These are phyloP conservation scores for Fimicolochytrium jonesii DNA, from an alignment of 192 early-diverging fungal genomes.

Conservation along the genomic window DNA sequence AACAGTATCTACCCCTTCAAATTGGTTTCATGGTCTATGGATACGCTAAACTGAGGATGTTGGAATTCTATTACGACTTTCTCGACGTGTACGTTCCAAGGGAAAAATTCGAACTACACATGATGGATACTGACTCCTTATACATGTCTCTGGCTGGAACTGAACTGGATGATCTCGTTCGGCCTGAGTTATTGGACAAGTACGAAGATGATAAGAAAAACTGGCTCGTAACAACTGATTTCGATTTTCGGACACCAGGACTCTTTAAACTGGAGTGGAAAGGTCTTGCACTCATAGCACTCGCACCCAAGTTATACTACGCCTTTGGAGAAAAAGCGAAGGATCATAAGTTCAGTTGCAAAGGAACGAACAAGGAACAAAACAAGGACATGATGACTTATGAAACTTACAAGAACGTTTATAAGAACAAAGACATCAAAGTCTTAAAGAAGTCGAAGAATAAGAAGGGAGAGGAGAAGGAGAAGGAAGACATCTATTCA, in stretches of 20 bases:
- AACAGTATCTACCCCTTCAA: no score
- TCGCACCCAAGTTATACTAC: constrained; percentile 11
- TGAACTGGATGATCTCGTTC: not conserved
- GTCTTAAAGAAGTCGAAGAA: no score
- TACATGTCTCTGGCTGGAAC: not conserved
- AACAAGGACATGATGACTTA: not conserved
- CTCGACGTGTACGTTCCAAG: not conserved
- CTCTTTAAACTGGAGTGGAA: not conserved
- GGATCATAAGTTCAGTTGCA: constrained; percentile 2
- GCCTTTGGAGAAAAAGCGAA: not conserved
- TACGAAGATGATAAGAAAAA: constrained; percentile 1
- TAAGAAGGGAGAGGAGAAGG: not conserved
- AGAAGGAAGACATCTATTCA: not conserved
- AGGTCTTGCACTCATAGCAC: not conserved
- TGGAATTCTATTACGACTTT: no score
- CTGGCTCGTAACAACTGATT: constrained; percentile 3
- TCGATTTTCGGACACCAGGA: not conserved
- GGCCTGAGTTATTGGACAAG: not conserved
- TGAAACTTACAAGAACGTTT: not conserved
- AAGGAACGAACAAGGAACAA: not conserved
- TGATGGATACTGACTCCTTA: not conserved
- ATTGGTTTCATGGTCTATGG: not conserved
- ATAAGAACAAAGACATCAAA: no score
- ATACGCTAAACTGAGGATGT: no score
- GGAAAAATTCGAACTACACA: not conserved